Conservation (phyloP, 2,329 filamentous ascomycete species). For the Huntiella savannae region DNA sequence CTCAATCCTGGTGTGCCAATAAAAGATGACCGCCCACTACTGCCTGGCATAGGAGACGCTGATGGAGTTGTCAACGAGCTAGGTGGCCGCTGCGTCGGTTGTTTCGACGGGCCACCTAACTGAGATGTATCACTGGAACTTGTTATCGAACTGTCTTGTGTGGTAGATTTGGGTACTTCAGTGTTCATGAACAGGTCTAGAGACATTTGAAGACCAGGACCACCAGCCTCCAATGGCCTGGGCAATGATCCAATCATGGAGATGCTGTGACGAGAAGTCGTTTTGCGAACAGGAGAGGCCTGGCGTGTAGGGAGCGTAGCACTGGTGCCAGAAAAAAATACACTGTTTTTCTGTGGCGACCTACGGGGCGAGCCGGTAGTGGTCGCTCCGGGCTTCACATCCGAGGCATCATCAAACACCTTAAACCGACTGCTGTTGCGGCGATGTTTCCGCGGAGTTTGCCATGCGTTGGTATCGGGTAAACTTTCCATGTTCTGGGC, state of each 20-base stretch:
- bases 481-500: conserved; percentile 30
- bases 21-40: conserved; percentile 18
- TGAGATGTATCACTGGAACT: not conserved
- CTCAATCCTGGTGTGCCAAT: conserved; percentile 13
- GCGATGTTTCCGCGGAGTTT: conserved; percentile 18
- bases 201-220: too few relatives aligned
- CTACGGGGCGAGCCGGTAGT: not conserved
- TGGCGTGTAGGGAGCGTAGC: not conserved
- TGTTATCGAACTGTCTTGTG: not conserved
- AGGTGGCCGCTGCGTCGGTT: too few relatives aligned
- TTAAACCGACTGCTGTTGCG: conserved; percentile 18
- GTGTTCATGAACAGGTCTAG: not conserved
- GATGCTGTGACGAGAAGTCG: conserved; percentile 5
- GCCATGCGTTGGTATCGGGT: conserved; percentile 33
- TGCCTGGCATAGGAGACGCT: conserved; percentile 15
- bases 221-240: too few relatives aligned
- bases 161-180: not conserved
- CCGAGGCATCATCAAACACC: conserved; percentile 26
- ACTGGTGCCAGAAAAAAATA: not conserved
- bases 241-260: conserved; percentile 3
- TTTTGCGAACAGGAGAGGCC: not conserved
- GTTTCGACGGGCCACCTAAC: too few relatives aligned
- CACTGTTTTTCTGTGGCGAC: conserved; percentile 2
- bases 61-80: not conserved
- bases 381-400: not conserved